Evolutionary conservation across 2,329 filamentous ascomycete species (phyloP).

Genomic region (Aspergillus cejpii): DNA sequence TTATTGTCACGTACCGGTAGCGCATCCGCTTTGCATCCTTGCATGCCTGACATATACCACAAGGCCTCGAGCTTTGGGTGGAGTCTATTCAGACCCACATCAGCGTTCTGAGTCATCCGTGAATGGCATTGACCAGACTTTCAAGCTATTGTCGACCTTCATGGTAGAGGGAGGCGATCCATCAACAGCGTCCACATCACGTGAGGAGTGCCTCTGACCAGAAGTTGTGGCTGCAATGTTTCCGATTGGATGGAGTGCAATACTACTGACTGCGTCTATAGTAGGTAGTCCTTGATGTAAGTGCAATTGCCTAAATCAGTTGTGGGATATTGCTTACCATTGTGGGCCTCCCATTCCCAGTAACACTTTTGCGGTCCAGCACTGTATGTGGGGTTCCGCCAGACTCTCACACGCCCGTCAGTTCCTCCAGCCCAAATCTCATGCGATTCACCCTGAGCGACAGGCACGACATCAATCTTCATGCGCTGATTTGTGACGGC

Average conservation of each 20-base stretch:
- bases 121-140: constrained; percentile 36
- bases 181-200: constrained; percentile 16
- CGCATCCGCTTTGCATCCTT: background rate
- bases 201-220: constrained; percentile 35
- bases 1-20: background rate
- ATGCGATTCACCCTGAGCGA: constrained; percentile 33
- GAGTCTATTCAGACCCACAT: background rate
- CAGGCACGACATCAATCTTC: constrained; percentile 46
- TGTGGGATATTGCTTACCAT: constrained; percentile 30
- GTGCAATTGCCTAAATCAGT: background rate
- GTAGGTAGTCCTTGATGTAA: constrained; percentile 15
- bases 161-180: background rate
- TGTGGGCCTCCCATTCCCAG: constrained; percentile 41
- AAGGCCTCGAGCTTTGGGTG: background rate
- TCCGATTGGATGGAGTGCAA: constrained; percentile 43
- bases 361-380: constrained; percentile 40
- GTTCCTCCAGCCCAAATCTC: constrained; percentile 56
- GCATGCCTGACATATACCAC: background rate
- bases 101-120: constrained; percentile 1
- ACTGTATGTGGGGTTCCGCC: constrained; percentile 42
- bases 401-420: constrained; percentile 50
- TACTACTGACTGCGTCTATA: constrained; percentile 42
- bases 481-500: constrained; percentile 51
- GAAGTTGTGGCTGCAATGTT: constrained; percentile 47
- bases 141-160: constrained; percentile 34